A percentile compares a stretch with the other conserved stretches of the same genome.
phyloP scores from a whole-genome alignment of 495 filamentous ascomycete species.

The Podospora conica region DNA sequence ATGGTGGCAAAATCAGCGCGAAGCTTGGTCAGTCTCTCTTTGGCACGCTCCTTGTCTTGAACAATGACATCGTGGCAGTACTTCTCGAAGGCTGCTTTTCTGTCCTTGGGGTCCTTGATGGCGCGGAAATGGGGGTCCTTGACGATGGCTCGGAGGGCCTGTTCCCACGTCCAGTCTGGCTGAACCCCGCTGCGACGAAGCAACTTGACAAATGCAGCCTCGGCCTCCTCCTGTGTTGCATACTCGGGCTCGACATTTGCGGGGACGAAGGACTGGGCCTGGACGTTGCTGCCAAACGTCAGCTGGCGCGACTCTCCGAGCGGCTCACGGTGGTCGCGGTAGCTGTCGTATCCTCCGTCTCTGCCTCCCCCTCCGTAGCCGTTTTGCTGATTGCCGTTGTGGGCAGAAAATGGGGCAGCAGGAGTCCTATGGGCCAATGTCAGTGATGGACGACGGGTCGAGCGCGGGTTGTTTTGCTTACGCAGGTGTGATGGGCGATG shows the following conservation, averaged over 20 bases:
- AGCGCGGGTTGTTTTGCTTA: conserved; percentile 39
- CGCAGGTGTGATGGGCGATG: conserved; percentile 50
- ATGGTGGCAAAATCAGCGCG: conserved; percentile 92
- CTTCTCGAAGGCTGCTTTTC: conserved; percentile 91
- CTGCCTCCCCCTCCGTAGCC: conserved; percentile 18
- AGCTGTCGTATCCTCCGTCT: conserved; percentile 28
- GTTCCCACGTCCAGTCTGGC: conserved; percentile 88
- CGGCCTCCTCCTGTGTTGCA: conserved; percentile 79
- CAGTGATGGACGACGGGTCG: neutral
- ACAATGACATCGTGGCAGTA: conserved; percentile 83
- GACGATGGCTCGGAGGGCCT: conserved; percentile 80
- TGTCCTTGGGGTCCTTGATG: conserved; percentile 87
- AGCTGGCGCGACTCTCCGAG: conserved; percentile 59
- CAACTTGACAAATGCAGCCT: conserved; percentile 88
- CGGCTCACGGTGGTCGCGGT: conserved; percentile 43
- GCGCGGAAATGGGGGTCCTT: conserved; percentile 92
- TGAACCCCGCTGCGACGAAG: conserved; percentile 78
- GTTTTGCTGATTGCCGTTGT: conserved; percentile 48
- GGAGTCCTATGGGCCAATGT: conserved; percentile 36
- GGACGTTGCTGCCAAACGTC: conserved; percentile 60
- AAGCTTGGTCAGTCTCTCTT: conserved; percentile 89
- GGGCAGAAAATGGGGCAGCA: conserved; percentile 60
- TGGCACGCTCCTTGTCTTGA: conserved; percentile 91
- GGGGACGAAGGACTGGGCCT: conserved; percentile 56
- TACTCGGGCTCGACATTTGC: conserved; percentile 77